Percentiles rank a stretch among this genome's conserved stretches.
These are phyloP conservation scores for Leishmania mexicana DNA, from an alignment of 208 protist species.

Conservation along the genomic window DNA sequence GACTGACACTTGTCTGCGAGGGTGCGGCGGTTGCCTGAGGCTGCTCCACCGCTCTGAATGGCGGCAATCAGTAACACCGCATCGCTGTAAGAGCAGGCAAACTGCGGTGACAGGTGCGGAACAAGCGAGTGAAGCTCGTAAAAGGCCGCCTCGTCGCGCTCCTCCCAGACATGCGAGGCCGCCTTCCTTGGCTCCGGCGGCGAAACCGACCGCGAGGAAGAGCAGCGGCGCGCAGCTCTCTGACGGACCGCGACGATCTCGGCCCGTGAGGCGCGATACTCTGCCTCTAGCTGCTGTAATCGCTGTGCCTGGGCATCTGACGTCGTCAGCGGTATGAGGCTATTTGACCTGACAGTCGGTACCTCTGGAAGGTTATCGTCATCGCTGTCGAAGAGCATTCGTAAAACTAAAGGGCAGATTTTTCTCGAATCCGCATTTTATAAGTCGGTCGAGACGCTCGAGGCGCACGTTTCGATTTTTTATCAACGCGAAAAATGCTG, in stretches of 20 bases:
- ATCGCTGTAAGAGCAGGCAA: constrained; percentile 67
- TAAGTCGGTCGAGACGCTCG: not conserved
- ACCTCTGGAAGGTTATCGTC: constrained; percentile 50
- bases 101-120: constrained; percentile 73
- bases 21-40: constrained; percentile 25
- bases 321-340: not conserved
- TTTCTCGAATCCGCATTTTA: not conserved
- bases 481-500: not conserved
- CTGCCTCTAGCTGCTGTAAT: constrained; percentile 51
- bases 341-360: constrained; percentile 22
- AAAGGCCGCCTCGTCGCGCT: constrained; percentile 27
- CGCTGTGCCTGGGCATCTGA: constrained; percentile 35
- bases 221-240: not conserved
- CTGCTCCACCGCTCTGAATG: constrained; percentile 51
- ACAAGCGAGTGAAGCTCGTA: constrained; percentile 68
- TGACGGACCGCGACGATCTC: not conserved
- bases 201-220: not conserved
- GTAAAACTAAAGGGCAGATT: not conserved
- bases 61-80: constrained; percentile 59
- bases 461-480: not conserved
- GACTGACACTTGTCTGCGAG: constrained; percentile 50
- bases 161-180: constrained; percentile 16
- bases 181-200: not conserved
- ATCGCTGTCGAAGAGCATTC: constrained; percentile 43
- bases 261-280: constrained; percentile 19